A percentile compares a stretch with the other conserved stretches of the same genome.
These are phyloP conservation scores for Aspergillus clavatus DNA, from an alignment of 2,329 filamentous ascomycete genomes.

Conservation along the genomic window DNA sequence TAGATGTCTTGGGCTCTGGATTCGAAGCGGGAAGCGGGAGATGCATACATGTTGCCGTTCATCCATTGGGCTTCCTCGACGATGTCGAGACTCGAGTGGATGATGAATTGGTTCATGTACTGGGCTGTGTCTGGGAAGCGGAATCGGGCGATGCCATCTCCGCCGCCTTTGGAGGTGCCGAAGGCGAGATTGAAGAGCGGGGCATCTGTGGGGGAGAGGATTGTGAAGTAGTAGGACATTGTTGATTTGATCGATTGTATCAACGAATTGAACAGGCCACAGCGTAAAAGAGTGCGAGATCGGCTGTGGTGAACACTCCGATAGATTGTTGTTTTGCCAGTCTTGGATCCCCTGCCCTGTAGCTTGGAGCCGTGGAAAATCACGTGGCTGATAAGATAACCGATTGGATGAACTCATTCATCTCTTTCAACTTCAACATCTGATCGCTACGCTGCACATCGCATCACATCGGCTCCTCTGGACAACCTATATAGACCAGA, in stretches of 20 bases:
- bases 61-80: constrained; percentile 97
- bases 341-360: no score
- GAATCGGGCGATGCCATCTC: constrained; percentile 86
- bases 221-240: constrained; percentile 99
- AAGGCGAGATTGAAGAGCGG: constrained; percentile 97
- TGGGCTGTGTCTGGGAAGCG: constrained; percentile 83
- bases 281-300: no score
- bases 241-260: constrained; percentile 20
- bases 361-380: constrained; percentile 1
- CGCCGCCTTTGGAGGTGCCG: constrained; percentile 91
- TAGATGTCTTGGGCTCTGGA: no score
- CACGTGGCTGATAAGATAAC: constrained; percentile 17
- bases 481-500: not conserved
- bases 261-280: no score
- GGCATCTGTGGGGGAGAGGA: constrained; percentile 91
- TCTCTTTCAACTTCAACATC: no score
- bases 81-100: constrained; percentile 89
- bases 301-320: no score
- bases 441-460: no score
- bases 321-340: no score
- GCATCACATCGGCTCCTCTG: no score
- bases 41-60: constrained; percentile 67
- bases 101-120: constrained; percentile 95
- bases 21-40: not conserved
- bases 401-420: not conserved